Percentiles rank a stretch among this genome's conserved stretches.
These are phyloP conservation scores for Wickerhamomyces mucosus DNA, from an alignment of 805 yeast genomes.

Conservation along the genomic window DNA sequence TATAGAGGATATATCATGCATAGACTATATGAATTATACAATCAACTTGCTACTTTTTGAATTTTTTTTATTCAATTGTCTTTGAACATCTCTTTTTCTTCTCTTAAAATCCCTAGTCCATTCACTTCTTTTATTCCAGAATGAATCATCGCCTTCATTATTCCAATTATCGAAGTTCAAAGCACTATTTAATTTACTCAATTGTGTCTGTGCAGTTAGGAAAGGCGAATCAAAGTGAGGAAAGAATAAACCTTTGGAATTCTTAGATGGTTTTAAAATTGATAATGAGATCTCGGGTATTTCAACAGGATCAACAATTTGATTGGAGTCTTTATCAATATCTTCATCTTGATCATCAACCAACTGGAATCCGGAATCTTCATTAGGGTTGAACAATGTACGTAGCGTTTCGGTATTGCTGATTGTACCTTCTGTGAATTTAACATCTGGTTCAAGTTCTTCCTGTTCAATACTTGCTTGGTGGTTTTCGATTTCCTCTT, in stretches of 20 bases:
- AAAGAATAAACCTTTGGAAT: constrained; percentile 58
- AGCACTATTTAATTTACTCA: constrained; percentile 39
- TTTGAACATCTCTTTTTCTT: constrained; percentile 62
- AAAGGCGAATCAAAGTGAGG: constrained; percentile 81
- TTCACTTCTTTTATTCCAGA: constrained; percentile 77
- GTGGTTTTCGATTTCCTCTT: not conserved
- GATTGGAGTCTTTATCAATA: constrained; percentile 28
- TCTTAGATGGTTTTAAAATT: constrained; percentile 19
- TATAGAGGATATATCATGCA: no score
- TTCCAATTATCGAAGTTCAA: constrained; percentile 20
- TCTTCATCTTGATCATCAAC: constrained; percentile 38
- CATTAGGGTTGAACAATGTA: constrained; percentile 42
- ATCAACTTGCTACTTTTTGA: no score
- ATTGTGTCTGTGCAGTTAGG: constrained; percentile 73
- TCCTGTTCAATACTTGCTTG: no score
- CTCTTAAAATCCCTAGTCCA: constrained; percentile 68
- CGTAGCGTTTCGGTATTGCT: constrained; percentile 56
- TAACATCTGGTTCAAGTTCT: constrained; percentile 5
- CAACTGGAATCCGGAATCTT: constrained; percentile 29
- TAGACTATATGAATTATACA: no score
- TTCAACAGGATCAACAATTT: constrained; percentile 17
- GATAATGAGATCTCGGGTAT: constrained; percentile 14
- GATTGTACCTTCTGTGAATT: constrained; percentile 16
- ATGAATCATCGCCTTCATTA: constrained; percentile 57
- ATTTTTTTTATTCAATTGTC: no score